Base-by-base conservation (phyloP, 2,329 filamentous ascomycete species). In the Juglanconis oblonga region DNA sequence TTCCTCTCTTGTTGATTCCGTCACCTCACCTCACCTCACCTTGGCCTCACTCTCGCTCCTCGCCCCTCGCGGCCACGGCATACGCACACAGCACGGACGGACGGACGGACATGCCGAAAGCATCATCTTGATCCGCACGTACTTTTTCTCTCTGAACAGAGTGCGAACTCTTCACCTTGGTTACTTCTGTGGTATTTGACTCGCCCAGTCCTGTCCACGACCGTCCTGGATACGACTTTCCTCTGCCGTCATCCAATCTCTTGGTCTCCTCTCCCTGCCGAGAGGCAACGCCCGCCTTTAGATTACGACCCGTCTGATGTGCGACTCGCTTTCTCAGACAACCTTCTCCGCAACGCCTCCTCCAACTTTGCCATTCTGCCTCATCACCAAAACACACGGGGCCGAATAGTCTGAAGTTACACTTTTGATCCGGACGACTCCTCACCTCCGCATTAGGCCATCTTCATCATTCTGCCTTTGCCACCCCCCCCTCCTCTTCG, bases 241-340 rank as follows among this genome's bases (percentile, higher is more conserved):
- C 52, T 38, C 57, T 56, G 52, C 49, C 57, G 42, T 59, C 53
- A 59, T 54, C 53, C 33, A 56, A 40, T 56, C 52, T 55, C 42
- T 50, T 31, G 11, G 13, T 31, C 32, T 24, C 29, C 11, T 31
- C 32, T 42, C 52, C 31, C 47, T 55, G 17, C 17, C 44, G 44
- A 47, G 53, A 29, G 29, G 47, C n/a, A 9, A 49, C 44, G n/a
- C 35, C 52, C 35, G 54, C 36, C 54, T 61, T 57, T 50, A 32
- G 29, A 17, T 51, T 45, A 47, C 55, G 55, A 58, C 55, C 55
- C 55, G 55, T 61, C 55, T 58, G 59, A 58, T 55, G 55, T 60
- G 56, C 60, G 53, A 62, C 52, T 60, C 57, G 57, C 57, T 60
- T 52, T 52, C 52, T 47, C 33, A 17, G 47, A 52, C 36, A 33